A percentile compares a stretch with the other conserved stretches of the same genome.
Evolutionary conservation across 1,284 basidiomycete genomes (phyloP).

Genomic region (Cystobasidium slooffiae): DNA sequence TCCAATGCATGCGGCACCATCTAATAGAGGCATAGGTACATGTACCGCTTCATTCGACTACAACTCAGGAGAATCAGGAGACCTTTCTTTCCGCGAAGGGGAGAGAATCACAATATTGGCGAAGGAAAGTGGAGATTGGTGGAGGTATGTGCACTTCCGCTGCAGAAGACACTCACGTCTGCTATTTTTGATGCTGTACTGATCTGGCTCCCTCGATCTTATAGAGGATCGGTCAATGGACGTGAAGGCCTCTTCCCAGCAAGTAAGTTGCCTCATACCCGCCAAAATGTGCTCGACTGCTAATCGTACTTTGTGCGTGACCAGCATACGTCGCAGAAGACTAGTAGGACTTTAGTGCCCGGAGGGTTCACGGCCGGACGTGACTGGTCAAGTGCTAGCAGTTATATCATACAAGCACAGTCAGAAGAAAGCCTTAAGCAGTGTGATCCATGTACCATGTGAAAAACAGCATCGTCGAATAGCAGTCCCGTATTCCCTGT

Average conservation of each 20-base stretch:
- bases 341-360: not conserved
- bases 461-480: too few species aligned
- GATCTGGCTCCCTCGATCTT: not conserved
- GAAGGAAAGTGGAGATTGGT: constrained; percentile 41
- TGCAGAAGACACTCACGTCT: too few species aligned
- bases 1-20: constrained; percentile 9
- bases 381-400: too few species aligned
- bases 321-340: constrained; percentile 30
- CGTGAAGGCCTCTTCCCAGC: constrained; percentile 41
- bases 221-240: constrained; percentile 25
- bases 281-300: not conserved
- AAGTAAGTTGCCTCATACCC: constrained; percentile 6
- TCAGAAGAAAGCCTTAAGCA: too few species aligned
- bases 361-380: too few species aligned
- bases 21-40: constrained; percentile 36
- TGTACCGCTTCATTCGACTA: constrained; percentile 40
- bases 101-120: constrained; percentile 31
- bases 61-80: constrained; percentile 30
- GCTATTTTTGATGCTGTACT: not conserved
- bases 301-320: not conserved
- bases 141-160: constrained; percentile 10
- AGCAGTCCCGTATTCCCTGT: too few species aligned
- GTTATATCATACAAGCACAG: too few species aligned
- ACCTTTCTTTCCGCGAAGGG: constrained; percentile 37
- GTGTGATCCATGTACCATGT: too few species aligned